These are phyloP conservation scores for Candida sithepensis DNA, from an alignment of 805 yeast species.

Conservation along the genomic window DNA sequence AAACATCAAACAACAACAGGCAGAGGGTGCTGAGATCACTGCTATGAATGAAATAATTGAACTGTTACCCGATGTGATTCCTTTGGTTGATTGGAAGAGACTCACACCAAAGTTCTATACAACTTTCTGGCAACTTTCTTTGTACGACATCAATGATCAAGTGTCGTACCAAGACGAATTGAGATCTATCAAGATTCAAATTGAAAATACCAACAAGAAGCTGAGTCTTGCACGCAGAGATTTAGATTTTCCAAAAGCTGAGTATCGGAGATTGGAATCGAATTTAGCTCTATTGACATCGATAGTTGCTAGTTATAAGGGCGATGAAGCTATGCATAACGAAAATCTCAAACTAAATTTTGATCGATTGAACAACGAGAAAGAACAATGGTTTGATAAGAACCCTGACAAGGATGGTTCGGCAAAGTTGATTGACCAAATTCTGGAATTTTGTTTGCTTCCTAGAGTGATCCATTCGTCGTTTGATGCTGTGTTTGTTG, in stretches of 20 bases:
- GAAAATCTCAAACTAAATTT: constrained; percentile 33
- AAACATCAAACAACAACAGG: constrained; percentile 21
- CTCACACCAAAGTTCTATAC: constrained; percentile 44
- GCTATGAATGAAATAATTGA: constrained; percentile 11
- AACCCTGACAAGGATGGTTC: constrained; percentile 12
- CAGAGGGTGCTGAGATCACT: constrained; percentile 8
- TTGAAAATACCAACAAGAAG: constrained; percentile 35
- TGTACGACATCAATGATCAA: constrained; percentile 63
- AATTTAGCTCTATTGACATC: constrained; percentile 25
- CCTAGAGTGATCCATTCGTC: constrained; percentile 80
- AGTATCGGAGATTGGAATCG: constrained; percentile 24
- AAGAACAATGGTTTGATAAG: constrained; percentile 38
- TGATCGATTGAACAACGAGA: constrained; percentile 28
- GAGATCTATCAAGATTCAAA: constrained; percentile 35
- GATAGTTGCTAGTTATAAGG: constrained; percentile 29
- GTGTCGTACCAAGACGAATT: constrained; percentile 47
- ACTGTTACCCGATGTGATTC: constrained; percentile 13
- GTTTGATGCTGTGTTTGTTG: constrained; percentile 71
- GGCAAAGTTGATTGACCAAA: constrained; percentile 6
- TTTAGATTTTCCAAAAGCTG: constrained; percentile 20
- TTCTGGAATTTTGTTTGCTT: constrained; percentile 62
- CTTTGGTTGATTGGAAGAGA: constrained; percentile 19
- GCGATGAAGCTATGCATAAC: constrained; percentile 44
- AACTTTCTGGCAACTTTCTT: constrained; percentile 69
- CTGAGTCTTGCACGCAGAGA: constrained; percentile 30